Base-by-base conservation (phyloP, 179 eudicot species). In the Beta macrorhiza region DNA sequence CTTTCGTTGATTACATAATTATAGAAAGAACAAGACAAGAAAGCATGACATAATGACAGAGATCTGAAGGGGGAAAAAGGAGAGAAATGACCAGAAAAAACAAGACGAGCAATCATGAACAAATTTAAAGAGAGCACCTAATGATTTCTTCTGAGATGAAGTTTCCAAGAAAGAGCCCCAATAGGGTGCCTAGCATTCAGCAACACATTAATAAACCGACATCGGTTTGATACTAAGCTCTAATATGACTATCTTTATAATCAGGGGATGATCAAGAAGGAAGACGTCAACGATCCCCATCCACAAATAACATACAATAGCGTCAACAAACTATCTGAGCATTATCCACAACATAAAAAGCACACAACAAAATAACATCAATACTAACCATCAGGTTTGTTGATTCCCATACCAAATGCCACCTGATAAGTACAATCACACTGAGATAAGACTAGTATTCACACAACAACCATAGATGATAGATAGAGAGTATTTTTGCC, bases 321-420 rank as follows among this genome's bases (percentile, higher is more conserved):
- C 42, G 42, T 37, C 42, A 37, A 37, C 42, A 2, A 37, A 37
- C 42, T 37, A 37, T 1, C 42, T 37, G 42, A 37, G 42, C 42
- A 37, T 37, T 37, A 25, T 71, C 16, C 5, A 14, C 22, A 72
- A 10, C 51, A 80, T 6, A 78, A 64, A 32, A n/a, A 37, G 56
- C 16, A 45, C 29, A 45, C n/a, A 44, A n/a, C 14, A 58, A 77
- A 62, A 71, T 62, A 59, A 72, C 22, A 10, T 79, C 75, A 62
- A 87, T 74, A 91, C 97, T 83, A 72, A 93, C 97, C 97, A 91
- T 95, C 99, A 72, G 99, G 99, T 87, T 95, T 95, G 88, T 95
- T 95, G 83, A 95, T 95, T 79, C 99, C 99, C 99, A 95, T 95
- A 49, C 99, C 99, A 90, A 95, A 95, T 55, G 99, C 99, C 82